Percentiles rank a stretch among this genome's conserved stretches.
These are phyloP conservation scores for Penicillium paradoxum DNA, from an alignment of 495 filamentous ascomycete species.

Conservation along the genomic window DNA sequence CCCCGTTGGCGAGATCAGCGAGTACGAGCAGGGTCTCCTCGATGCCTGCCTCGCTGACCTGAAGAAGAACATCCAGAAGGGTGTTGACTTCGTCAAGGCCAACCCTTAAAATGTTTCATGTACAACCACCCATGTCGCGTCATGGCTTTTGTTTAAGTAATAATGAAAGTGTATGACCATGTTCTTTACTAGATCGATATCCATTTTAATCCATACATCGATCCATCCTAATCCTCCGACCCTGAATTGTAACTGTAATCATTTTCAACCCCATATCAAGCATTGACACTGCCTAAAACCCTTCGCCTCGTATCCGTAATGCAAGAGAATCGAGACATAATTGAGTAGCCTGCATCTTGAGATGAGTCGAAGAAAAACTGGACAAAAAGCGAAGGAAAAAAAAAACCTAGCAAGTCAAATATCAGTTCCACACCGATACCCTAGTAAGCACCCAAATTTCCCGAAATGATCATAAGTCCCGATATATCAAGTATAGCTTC, in stretches of 20 bases:
- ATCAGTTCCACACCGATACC: not conserved
- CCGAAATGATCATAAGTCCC: not conserved
- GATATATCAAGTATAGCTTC: constrained; percentile 41
- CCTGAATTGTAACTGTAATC: not conserved
- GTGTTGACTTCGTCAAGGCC: constrained; percentile 61
- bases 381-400: constrained; percentile 6
- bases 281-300: constrained; percentile 5
- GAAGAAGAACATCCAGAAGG: constrained; percentile 83
- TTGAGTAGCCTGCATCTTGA: not conserved
- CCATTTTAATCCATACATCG: constrained; percentile 8
- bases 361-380: not conserved
- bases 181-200: constrained; percentile 22
- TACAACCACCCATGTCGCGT: constrained; percentile 17
- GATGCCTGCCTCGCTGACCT: constrained; percentile 79
- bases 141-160: constrained; percentile 1
- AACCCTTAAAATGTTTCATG: constrained; percentile 55
- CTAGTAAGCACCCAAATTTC: not conserved
- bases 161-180: constrained; percentile 10
- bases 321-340: not conserved
- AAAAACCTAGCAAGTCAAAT: not conserved
- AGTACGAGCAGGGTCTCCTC: constrained; percentile 82
- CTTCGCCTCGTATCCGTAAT: not conserved
- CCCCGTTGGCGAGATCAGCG: constrained; percentile 73
- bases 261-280: not conserved
- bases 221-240: not conserved